These are phyloP conservation scores for Lentinus brumalis DNA, from an alignment of 768 basidiomycete genomes.

Conservation along the genomic window DNA sequence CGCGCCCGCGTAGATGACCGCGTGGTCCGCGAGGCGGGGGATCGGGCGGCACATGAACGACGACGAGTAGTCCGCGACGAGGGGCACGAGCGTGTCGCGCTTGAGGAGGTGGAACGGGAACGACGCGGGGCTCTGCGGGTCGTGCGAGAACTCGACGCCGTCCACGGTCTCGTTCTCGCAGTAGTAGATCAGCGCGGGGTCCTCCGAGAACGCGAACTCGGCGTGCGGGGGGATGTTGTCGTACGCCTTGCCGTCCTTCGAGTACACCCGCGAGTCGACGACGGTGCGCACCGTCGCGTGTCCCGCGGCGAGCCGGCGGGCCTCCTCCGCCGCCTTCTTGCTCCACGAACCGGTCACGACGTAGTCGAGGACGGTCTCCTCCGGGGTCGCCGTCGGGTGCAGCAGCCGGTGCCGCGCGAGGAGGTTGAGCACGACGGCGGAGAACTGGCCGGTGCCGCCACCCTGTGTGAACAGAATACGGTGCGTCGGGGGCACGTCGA, in stretches of 20 bases:
- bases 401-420: slow-evolving; percentile 82
- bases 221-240: slow-evolving; percentile 77
- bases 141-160: slow-evolving; percentile 82
- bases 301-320: slow-evolving; percentile 61
- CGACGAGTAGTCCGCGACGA: slow-evolving; percentile 94
- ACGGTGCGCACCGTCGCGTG: slow-evolving; percentile 60
- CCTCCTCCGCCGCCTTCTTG: slow-evolving; percentile 83
- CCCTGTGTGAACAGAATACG: slow-evolving; percentile 92
- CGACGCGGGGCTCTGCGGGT: slow-evolving; percentile 52
- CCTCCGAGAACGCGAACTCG: slow-evolving; percentile 74
- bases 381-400: slow-evolving; percentile 55
- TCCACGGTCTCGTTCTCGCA: slow-evolving; percentile 99
- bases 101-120: slow-evolving; percentile 85
- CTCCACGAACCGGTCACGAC: slow-evolving; percentile 93
- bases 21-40: slow-evolving; percentile 83
- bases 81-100: slow-evolving; percentile 59
- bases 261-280: slow-evolving; percentile 64
- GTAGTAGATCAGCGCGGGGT: slow-evolving; percentile 92
- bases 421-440: slow-evolving; percentile 89
- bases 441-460: slow-evolving; percentile 91
- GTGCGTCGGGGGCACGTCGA: slow-evolving; percentile 83
- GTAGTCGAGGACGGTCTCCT: slow-evolving; percentile 78
- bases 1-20: slow-evolving; percentile 93
- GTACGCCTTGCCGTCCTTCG: slow-evolving; percentile 68
- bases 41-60: slow-evolving; percentile 97